Conservation (phyloP, 352 stramenopile species). For the Halophytophthora polymorphica region DNA sequence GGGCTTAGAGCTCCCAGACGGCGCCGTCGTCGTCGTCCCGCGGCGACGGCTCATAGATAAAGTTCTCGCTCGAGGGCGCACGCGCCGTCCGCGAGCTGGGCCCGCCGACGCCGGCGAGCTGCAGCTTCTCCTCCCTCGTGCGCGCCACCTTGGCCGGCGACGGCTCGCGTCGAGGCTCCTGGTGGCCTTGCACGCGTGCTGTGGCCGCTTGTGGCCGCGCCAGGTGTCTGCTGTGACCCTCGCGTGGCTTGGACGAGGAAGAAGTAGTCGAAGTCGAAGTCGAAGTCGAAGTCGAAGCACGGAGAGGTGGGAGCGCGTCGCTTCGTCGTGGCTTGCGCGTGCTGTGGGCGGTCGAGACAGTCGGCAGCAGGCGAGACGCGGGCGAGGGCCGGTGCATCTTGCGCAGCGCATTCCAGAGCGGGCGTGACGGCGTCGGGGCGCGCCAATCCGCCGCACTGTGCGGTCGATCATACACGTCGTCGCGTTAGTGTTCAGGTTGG, state of each 20-base stretch:
- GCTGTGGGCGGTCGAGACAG: not conserved
- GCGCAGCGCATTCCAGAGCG: conserved; percentile 37
- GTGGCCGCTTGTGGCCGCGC: too few relatives aligned
- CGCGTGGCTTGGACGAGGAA: conserved; percentile 13
- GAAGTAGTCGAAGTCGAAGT: conserved; percentile 9
- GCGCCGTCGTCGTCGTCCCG: conserved; percentile 18
- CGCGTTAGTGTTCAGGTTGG: not conserved
- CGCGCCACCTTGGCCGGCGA: conserved; percentile 7
- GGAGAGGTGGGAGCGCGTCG: conserved; percentile 21
- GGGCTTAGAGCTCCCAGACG: conserved; percentile 31
- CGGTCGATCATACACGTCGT: not conserved
- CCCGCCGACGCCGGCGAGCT: conserved; percentile 18
- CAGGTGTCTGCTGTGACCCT: not conserved
- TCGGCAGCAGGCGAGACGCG: conserved; percentile 2
- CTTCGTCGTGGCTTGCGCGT: conserved; percentile 3
- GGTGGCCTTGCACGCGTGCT: too few relatives aligned
- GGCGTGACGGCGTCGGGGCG: conserved; percentile 17
- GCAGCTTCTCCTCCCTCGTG: conserved; percentile 15
- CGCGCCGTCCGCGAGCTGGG: too few relatives aligned
- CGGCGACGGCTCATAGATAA: conserved; percentile 11
- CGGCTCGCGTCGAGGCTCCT: conserved; percentile 5
- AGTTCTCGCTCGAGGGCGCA: conserved; percentile 15
- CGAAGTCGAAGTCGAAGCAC: conserved; percentile 1
- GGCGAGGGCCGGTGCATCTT: conserved; percentile 34
- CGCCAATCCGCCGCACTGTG: conserved; percentile 5